phyloP scores from a whole-genome alignment of 2,329 filamentous ascomycete genomes.

The Sporothrix globosa region DNA sequence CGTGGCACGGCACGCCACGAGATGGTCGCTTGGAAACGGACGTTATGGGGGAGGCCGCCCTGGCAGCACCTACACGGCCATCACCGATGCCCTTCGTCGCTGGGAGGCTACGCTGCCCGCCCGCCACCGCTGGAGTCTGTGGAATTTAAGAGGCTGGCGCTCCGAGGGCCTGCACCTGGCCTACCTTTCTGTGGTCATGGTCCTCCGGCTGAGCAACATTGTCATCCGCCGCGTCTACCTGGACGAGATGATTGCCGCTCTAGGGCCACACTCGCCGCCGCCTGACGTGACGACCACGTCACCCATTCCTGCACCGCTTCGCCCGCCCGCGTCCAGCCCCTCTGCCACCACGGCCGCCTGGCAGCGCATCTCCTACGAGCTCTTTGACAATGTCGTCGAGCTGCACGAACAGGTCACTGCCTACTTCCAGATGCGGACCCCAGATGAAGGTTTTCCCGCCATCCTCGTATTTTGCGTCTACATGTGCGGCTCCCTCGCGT shows the following conservation, averaged over 20 bases:
- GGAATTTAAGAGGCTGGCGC: constrained; percentile 52
- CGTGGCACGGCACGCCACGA: constrained; percentile 52
- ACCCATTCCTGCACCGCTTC: neutral
- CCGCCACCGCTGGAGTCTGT: constrained; percentile 53
- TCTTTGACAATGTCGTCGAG: constrained; percentile 45
- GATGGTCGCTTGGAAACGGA: constrained; percentile 45
- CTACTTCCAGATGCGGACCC: constrained; percentile 32
- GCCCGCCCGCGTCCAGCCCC: neutral
- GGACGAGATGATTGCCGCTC: constrained; percentile 52
- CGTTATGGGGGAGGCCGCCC: constrained; percentile 43
- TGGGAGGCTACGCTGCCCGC: constrained; percentile 55
- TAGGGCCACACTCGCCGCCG: neutral
- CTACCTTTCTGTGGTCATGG: constrained; percentile 59
- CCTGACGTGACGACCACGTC: neutral
- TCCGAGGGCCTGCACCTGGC: constrained; percentile 54
- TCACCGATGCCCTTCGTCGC: constrained; percentile 48
- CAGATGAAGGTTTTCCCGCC: constrained; percentile 40
- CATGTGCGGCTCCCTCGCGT: constrained; percentile 45
- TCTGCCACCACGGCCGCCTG: neutral
- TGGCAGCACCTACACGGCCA: constrained; percentile 51
- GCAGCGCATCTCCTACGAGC: constrained; percentile 35
- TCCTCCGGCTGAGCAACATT: constrained; percentile 59
- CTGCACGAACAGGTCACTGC: constrained; percentile 45
- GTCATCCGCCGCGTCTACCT: constrained; percentile 59
- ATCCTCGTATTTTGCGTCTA: constrained; percentile 49